A percentile compares a stretch with the other conserved stretches of the same genome.
Evolutionary conservation across 306 rosid genomes (phyloP).

Genomic region (Cicer chorassanicum): DNA sequence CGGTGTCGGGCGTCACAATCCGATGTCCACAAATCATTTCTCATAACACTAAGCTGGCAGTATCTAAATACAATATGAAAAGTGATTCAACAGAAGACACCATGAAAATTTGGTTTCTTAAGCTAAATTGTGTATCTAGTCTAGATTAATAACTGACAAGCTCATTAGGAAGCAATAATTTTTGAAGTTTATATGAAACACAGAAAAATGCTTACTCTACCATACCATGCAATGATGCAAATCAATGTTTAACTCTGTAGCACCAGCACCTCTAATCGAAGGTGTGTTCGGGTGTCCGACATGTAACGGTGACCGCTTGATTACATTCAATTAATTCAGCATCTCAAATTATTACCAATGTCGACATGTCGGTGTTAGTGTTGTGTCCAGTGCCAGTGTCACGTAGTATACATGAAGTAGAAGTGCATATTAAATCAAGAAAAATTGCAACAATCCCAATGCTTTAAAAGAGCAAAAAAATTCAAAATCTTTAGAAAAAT

Average conservation of each 20-base stretch:
- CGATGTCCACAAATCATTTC: no score
- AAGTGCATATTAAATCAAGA: background rate
- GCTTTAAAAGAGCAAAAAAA: background rate
- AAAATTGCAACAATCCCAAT: background rate
- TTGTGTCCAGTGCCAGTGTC: no score
- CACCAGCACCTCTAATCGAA: no score
- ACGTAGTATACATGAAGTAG: background rate
- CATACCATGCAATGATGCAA: background rate
- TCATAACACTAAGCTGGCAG: no score
- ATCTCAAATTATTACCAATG: no score
- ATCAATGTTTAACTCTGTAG: background rate
- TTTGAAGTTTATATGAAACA: background rate
- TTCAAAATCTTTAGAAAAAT: background rate
- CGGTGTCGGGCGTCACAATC: no score
- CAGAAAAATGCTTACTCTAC: background rate
- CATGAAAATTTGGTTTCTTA: background rate
- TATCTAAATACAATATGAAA: slow-evolving; percentile 9
- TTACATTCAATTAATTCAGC: no score
- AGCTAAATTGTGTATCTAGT: background rate
- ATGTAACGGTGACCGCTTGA: no score
- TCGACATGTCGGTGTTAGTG: no score
- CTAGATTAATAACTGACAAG: background rate
- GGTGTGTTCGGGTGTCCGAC: no score
- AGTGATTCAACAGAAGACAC: background rate
- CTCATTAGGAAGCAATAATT: background rate